Conservation (phyloP, 2,329 filamentous ascomycete genomes). For the Talaromyces rugulosus region DNA sequence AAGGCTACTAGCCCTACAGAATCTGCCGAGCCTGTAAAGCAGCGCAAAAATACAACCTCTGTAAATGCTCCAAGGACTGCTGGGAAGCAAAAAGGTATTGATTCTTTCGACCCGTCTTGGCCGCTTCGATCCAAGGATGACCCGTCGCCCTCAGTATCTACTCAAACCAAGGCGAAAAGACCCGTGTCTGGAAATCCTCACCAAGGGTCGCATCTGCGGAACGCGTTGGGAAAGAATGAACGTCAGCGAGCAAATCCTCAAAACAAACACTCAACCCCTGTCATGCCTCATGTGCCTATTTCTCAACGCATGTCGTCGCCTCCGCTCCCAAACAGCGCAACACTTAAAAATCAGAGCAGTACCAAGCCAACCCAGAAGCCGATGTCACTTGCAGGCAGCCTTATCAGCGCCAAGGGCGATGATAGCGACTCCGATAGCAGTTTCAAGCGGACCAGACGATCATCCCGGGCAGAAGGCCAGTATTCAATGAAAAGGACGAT, state of each 20-base stretch:
- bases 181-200: slow-evolving; percentile 19
- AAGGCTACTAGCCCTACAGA: neutral
- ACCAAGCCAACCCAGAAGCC: slow-evolving; percentile 5
- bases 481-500: slow-evolving; percentile 70
- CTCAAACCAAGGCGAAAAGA: slow-evolving; percentile 14
- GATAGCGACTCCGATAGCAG: slow-evolving; percentile 69
- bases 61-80: neutral
- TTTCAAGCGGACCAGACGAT: slow-evolving; percentile 63
- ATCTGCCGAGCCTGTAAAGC: neutral
- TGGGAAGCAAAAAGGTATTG: neutral
- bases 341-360: slow-evolving; percentile 3
- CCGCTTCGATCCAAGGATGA: slow-evolving; percentile 6
- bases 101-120: slow-evolving; percentile 7
- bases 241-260: slow-evolving; percentile 2
- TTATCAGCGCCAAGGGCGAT: slow-evolving; percentile 57
- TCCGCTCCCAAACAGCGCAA: slow-evolving; percentile 15
- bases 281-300: neutral
- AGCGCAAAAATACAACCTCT: neutral
- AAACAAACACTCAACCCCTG: neutral
- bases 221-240: slow-evolving; percentile 8
- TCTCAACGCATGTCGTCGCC: slow-evolving; percentile 20
- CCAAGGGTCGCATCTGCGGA: slow-evolving; percentile 12
- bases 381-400: slow-evolving; percentile 14
- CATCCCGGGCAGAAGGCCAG: slow-evolving; percentile 41
- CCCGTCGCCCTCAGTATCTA: slow-evolving; percentile 7